Evolutionary conservation across 495 filamentous ascomycete species (phyloP).

Genomic region (Cudoniella acicularis): DNA sequence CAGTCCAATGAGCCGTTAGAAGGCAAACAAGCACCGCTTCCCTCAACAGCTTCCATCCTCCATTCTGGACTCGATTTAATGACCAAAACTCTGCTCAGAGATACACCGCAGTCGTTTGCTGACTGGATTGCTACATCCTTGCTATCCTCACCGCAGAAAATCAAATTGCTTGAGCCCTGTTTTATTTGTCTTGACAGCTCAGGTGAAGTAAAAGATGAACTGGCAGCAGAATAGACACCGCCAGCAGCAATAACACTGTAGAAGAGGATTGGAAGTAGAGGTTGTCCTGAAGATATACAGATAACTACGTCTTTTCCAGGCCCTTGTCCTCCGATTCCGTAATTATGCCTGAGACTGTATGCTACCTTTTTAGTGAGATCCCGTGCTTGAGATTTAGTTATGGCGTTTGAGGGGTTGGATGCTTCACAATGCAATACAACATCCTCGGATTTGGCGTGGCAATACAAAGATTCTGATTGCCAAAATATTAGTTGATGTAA

Average conservation of each 20-base stretch:
- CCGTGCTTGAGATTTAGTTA: constrained; percentile 46
- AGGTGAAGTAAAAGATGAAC: constrained; percentile 34
- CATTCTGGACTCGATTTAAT: constrained; percentile 69
- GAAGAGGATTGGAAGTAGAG: constrained; percentile 41
- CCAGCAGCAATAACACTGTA: constrained; percentile 47
- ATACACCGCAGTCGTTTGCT: constrained; percentile 61
- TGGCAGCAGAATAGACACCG: constrained; percentile 46
- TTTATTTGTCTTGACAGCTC: constrained; percentile 41
- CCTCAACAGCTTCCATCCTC: constrained; percentile 51
- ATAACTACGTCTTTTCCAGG: constrained; percentile 48
- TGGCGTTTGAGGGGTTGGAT: constrained; percentile 38
- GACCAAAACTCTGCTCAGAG: constrained; percentile 63
- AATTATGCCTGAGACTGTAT: constrained; percentile 41
- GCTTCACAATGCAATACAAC: constrained; percentile 43
- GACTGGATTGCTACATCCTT: constrained; percentile 57
- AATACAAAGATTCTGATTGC: too few relatives aligned
- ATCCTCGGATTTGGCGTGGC: too few relatives aligned
- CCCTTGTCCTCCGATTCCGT: constrained; percentile 43
- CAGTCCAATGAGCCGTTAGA: constrained; percentile 1
- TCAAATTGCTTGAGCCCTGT: constrained; percentile 21
- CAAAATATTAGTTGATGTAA: too few relatives aligned
- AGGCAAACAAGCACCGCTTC: not conserved
- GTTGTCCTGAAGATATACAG: constrained; percentile 46
- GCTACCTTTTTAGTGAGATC: constrained; percentile 40
- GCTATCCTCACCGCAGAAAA: constrained; percentile 33